Percentiles rank a stretch among this genome's conserved stretches.
Evolutionary conservation across 805 yeast species (phyloP).

Genomic region (Saccharomycopsis synnaedendra): DNA sequence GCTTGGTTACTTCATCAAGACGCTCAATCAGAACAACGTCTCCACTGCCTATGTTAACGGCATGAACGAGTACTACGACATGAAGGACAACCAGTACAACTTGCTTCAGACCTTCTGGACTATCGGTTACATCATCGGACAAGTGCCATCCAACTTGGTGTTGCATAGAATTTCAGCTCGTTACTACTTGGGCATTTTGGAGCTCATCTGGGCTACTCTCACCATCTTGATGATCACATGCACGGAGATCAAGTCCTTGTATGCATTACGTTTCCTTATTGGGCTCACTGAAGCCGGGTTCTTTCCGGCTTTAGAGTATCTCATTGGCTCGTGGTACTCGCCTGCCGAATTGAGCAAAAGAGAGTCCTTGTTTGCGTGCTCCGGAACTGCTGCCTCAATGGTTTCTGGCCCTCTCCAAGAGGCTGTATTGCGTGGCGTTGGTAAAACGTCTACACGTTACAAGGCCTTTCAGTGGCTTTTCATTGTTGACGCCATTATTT

Average conservation of each 20-base stretch:
- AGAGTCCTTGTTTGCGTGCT: slow-evolving; percentile 22
- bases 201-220: slow-evolving; percentile 15
- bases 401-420: slow-evolving; percentile 30
- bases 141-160: slow-evolving; percentile 23
- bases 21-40: slow-evolving; percentile 28
- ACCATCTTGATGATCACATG: slow-evolving; percentile 17
- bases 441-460: slow-evolving; percentile 15
- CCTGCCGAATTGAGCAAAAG: slow-evolving; percentile 29
- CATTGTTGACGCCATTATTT: slow-evolving; percentile 37
- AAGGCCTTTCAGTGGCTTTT: slow-evolving; percentile 37
- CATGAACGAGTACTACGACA: background rate
- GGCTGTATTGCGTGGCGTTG: slow-evolving; percentile 21
- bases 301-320: slow-evolving; percentile 29
- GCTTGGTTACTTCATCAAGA: slow-evolving; percentile 17
- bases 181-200: slow-evolving; percentile 11
- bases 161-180: slow-evolving; percentile 19
- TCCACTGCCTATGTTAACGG: slow-evolving; percentile 34
- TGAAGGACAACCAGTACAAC: slow-evolving; percentile 11
- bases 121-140: slow-evolving; percentile 23
- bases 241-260: slow-evolving; percentile 25
- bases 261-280: slow-evolving; percentile 29
- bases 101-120: slow-evolving; percentile 18
- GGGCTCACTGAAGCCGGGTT: slow-evolving; percentile 17
- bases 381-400: slow-evolving; percentile 26
- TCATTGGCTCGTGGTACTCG: slow-evolving; percentile 29